Conservation (phyloP, 805 yeast species). For the Saturnispora gosingensis region DNA sequence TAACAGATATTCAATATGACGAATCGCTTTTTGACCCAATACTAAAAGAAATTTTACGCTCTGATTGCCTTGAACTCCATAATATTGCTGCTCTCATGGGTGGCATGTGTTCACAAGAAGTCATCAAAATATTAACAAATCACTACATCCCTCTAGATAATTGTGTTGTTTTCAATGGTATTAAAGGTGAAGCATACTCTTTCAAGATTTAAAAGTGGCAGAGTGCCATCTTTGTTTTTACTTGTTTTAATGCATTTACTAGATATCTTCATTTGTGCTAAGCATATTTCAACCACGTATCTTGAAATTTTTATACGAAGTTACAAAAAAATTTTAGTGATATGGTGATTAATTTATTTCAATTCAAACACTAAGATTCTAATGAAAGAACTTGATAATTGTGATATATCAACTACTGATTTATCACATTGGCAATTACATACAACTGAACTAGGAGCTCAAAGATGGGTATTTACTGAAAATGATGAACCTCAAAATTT, state of each 20-base stretch:
- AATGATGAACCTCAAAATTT: constrained; percentile 41
- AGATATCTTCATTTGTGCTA: background rate
- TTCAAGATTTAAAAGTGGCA: background rate
- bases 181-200: constrained; percentile 35
- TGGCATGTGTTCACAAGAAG: constrained; percentile 82
- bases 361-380: background rate
- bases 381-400: constrained; percentile 32
- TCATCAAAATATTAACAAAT: constrained; percentile 59
- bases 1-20: background rate
- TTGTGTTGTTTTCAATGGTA: constrained; percentile 64
- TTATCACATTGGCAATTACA: constrained; percentile 63
- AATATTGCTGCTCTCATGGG: constrained; percentile 66
- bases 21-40: constrained; percentile 24
- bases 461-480: constrained; percentile 63
- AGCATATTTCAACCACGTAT: background rate
- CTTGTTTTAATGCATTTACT: too few relatives aligned
- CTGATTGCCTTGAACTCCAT: constrained; percentile 38
- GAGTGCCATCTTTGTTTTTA: too few relatives aligned
- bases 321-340: background rate
- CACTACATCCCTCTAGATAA: constrained; percentile 79
- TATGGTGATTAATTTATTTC: background rate
- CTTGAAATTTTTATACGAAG: background rate
- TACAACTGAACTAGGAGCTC: constrained; percentile 64
- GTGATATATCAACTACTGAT: constrained; percentile 65
- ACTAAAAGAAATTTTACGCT: constrained; percentile 33